Base-by-base conservation (phyloP, 108 stramenopile genomes). In the Skeletonema potamos region DNA sequence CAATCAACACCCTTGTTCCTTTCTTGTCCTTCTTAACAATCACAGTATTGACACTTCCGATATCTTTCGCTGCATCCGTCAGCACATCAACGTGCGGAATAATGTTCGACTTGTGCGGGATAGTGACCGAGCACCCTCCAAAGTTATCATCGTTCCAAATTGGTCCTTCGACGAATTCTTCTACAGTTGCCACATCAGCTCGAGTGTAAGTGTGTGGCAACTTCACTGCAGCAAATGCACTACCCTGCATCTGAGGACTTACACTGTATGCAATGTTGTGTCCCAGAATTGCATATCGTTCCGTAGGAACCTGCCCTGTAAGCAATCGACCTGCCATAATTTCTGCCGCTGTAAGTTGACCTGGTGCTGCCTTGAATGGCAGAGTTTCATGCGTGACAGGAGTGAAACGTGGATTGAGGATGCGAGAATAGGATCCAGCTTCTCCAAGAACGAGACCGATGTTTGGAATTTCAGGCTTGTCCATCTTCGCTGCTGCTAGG, bases 11-110 rank as follows among this genome's bases (percentile, higher is more conserved):
- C 44, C 92, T 74, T 34, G 74, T 79, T 24, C 76, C 85, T 58
- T 75, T 62, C 66, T 85, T 87, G 41, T 93, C 81, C 68, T 86
- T 82, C 54, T 64, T 73, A 5, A 87, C 90, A 68, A 95, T 67
- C 7, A 95, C 68, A 11, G 99, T 99, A 83, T 99, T 99, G 59
- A 99, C 97, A 55, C 98, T 98, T n/a, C 99, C 99, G 78, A 99
- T 99, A 1, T 73, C 79, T 57, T 82, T 73, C 28, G 97, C 99
- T 8, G 96, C 90, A 58, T 95, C 92, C 24, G 89, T 94, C 70
- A 98, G 68, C n/a, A 87, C 85, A 77, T 97, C 97, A 62, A 99
- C 75, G 66, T 92, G 85, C 0, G 91, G 95, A 56, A 96, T 90
- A 32, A 98, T 96, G 24, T 85, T 75, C 75, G 97, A 89, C 85